Evolutionary conservation across 106 monocot species (phyloP).

Genomic region (Dioscorea zingiberensis): DNA sequence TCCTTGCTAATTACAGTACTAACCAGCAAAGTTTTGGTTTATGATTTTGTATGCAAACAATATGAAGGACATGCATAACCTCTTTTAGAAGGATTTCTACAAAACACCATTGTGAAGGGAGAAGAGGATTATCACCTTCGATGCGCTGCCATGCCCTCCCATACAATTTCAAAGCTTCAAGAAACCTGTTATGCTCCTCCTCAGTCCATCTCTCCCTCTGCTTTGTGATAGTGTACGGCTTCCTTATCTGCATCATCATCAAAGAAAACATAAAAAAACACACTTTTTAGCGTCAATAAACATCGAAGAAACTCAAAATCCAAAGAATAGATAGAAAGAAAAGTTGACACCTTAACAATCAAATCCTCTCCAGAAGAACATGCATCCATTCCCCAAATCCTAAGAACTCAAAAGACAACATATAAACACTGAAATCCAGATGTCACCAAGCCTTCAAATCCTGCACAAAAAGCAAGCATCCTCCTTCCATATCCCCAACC

Average conservation of each 20-base stretch:
- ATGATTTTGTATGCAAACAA: background rate
- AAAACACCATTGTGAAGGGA: background rate
- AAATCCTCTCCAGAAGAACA: slow-evolving; percentile 60
- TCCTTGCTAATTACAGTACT: too few species aligned
- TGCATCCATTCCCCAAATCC: slow-evolving; percentile 30
- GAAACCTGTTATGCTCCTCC: slow-evolving; percentile 69
- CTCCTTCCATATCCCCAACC: slow-evolving; percentile 37
- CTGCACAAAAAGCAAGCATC: slow-evolving; percentile 33
- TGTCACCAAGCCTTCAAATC: slow-evolving; percentile 32
- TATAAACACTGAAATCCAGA: background rate
- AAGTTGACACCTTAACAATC: slow-evolving; percentile 36
- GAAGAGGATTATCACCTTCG: slow-evolving; percentile 39
- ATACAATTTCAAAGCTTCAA: slow-evolving; percentile 76
- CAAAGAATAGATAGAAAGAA: slow-evolving; percentile 4
- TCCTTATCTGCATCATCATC: slow-evolving; percentile 33
- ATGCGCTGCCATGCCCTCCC: slow-evolving; percentile 92
- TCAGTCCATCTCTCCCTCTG: slow-evolving; percentile 86
- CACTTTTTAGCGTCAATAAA: background rate
- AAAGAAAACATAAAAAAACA: background rate
- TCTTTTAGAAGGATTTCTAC: background rate
- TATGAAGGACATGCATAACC: background rate
- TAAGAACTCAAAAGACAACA: slow-evolving; percentile 4
- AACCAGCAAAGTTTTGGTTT: too few species aligned
- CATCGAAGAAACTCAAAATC: background rate
- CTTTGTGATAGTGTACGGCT: slow-evolving; percentile 92